Percentiles rank a stretch among this genome's conserved stretches.
Conservation (phyloP, 306 rosid genomes). For the Luffa acutangula region DNA sequence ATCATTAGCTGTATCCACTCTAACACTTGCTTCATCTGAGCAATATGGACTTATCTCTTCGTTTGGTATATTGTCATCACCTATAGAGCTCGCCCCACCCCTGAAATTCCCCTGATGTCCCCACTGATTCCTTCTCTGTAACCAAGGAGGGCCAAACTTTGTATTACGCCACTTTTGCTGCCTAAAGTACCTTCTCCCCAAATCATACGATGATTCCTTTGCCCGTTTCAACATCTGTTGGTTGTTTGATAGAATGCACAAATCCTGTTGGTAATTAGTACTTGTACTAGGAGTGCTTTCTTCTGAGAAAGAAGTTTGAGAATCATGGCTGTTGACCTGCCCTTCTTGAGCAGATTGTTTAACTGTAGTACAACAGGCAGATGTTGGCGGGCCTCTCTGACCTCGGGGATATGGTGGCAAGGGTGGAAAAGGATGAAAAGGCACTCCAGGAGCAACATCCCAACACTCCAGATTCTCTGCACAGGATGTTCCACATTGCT, state of each 20-base stretch:
- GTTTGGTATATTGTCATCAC: conserved; percentile 38
- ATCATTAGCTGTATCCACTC: conserved; percentile 49
- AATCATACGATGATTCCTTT: conserved; percentile 45
- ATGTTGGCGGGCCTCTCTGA: conserved; percentile 29
- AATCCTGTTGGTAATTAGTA: conserved; percentile 26
- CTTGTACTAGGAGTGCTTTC: conserved; percentile 45
- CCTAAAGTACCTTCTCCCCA: conserved; percentile 59
- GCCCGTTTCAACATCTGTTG: conserved; percentile 29
- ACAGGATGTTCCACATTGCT: conserved; percentile 49
- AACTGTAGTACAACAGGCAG: conserved; percentile 17
- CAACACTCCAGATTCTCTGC: conserved; percentile 45
- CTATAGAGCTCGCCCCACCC: conserved; percentile 31
- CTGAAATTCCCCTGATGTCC: conserved; percentile 30
- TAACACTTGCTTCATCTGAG: conserved; percentile 50
- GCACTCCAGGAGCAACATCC: conserved; percentile 82
- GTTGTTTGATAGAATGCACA: conserved; percentile 17
- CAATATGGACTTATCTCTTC: conserved; percentile 35
- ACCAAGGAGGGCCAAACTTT: conserved; percentile 47
- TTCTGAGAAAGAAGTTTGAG: conserved; percentile 28
- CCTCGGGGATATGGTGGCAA: conserved; percentile 54
- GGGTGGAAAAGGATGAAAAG: conserved; percentile 91
- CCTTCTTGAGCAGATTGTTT: conserved; percentile 29
- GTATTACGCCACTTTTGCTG: conserved; percentile 82
- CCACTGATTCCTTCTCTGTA: conserved; percentile 33
- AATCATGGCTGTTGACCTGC: conserved; percentile 22